Base-by-base conservation (phyloP, 129 eudicot genomes). In the Helianthus tuberosus region DNA sequence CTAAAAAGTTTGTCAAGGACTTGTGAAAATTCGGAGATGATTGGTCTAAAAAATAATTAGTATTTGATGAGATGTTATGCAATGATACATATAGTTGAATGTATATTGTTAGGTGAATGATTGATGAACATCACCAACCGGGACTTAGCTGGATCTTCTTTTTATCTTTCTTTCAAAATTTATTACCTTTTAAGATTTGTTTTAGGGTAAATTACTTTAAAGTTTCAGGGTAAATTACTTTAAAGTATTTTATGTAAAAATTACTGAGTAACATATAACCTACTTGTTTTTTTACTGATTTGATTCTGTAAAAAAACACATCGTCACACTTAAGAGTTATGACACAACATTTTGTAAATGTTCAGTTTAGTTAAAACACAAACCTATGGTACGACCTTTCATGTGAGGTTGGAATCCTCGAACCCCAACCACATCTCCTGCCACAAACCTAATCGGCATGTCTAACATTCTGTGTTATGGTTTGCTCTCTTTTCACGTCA, bases 111-210 rank as follows among this genome's bases (percentile, higher is more conserved):
- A 73, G 77, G 69, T 60, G 47, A 47, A 61, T 73, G 77, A 73
- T 73, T 73, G 69, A 73, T 73, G 69, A 73, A 73, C 59, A 47
- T 14, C 48, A 73, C 77, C 77, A 73, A 60, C 77, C 39, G 2
- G 69, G 57, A 14, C 69, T 73, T 73, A 73, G 77, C 77, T 73
- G 77, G 68, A 65, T 49, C 52, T 35, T 54, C 44, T 9, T 59
- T 59, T 57, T 16, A 53, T 53, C 60, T 16, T 12, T 51, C 17
- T 53, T 27, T 13, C 7, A 58, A 11, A 25, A 29, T 32, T 60
- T 44, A 60, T 41, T 60, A 25, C 62, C 8, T 2, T 57, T 9
- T 3, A 0, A 20, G 23, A 20, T 17, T 59, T 59, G 11, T 59
- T 59, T 25, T 27, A 59, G 5, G 64, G 41, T 25, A 11, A 25